Conservation (phyloP, 2,329 filamentous ascomycete genomes). For the Calonectria pteridis region DNA sequence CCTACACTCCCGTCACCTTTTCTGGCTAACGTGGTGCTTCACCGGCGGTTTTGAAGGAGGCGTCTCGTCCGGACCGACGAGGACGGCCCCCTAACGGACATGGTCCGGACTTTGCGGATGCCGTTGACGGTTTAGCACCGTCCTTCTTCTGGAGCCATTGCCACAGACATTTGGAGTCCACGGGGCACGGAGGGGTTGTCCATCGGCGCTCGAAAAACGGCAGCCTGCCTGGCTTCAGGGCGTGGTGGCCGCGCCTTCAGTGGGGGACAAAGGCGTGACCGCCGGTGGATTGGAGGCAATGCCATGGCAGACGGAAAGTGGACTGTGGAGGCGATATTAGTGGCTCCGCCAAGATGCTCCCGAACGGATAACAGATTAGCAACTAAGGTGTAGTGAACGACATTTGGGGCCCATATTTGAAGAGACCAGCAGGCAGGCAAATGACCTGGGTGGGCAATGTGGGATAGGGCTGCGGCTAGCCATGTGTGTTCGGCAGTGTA, state of each 20-base stretch:
- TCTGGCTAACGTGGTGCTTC: not conserved
- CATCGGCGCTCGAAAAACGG: not conserved
- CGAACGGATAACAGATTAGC: conserved; percentile 1
- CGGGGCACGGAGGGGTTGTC: not conserved
- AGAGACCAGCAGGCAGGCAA: not conserved
- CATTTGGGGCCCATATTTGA: not conserved
- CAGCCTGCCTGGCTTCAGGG: not conserved
- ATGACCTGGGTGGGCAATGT: not conserved
- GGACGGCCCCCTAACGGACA: not conserved
- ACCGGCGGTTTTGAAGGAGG: not conserved
- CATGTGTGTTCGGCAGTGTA: conserved; percentile 6
- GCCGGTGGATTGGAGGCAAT: conserved; percentile 22
- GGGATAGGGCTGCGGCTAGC: conserved; percentile 7
- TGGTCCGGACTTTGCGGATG: not conserved
- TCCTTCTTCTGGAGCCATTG: not conserved
- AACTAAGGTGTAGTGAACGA: not conserved
- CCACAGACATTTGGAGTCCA: not conserved
- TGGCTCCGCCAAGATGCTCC: conserved; percentile 5
- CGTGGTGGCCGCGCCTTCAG: not conserved
- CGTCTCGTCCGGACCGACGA: not conserved
- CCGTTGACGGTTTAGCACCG: not conserved
- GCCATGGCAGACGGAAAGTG: conserved; percentile 33
- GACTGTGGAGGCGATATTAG: conserved; percentile 23
- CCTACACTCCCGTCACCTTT: not conserved
- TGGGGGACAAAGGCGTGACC: not conserved